Evolutionary conservation across 2,329 filamentous ascomycete genomes (phyloP).

Genomic region (Grosmannia serpens): DNA sequence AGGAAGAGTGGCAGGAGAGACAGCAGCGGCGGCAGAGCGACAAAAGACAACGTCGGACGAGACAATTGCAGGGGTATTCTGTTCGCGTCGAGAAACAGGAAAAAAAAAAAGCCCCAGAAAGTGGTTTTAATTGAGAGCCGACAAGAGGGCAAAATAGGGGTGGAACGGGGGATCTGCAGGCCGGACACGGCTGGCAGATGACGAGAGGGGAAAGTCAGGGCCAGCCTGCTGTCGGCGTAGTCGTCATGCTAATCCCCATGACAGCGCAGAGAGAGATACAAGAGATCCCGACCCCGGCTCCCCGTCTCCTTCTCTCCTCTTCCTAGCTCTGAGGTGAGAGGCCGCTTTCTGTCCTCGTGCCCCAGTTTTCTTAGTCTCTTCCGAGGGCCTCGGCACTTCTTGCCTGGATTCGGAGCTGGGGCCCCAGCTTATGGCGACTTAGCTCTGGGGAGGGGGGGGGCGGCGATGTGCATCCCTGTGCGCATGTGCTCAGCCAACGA

Average conservation of each 20-base stretch:
- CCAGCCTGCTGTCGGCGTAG: not conserved
- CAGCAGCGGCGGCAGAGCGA: no score
- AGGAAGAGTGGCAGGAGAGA: no score
- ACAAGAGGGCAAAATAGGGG: not conserved
- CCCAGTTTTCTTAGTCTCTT: not conserved
- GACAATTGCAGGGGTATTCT: not conserved
- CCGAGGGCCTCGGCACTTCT: slow-evolving; percentile 12
- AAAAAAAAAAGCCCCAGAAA: not conserved
- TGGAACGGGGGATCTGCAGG: not conserved
- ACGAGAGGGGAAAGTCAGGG: not conserved
- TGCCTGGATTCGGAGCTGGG: no score
- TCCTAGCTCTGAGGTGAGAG: not conserved
- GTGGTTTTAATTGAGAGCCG: not conserved
- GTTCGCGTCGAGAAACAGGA: not conserved
- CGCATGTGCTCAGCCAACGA: not conserved
- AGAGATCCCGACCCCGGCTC: not conserved
- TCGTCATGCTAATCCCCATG: not conserved
- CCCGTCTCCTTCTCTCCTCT: not conserved
- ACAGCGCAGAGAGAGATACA: not conserved
- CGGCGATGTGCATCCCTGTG: not conserved
- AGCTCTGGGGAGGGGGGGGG: not conserved
- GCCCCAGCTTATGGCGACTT: not conserved
- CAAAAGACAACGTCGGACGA: not conserved
- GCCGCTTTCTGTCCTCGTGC: not conserved
- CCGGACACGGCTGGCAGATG: not conserved